Evolutionary conservation across 345 rosid species (phyloP), one percentile per base, ranked within the genome.

Genomic region (Boechera stricta): DNA sequence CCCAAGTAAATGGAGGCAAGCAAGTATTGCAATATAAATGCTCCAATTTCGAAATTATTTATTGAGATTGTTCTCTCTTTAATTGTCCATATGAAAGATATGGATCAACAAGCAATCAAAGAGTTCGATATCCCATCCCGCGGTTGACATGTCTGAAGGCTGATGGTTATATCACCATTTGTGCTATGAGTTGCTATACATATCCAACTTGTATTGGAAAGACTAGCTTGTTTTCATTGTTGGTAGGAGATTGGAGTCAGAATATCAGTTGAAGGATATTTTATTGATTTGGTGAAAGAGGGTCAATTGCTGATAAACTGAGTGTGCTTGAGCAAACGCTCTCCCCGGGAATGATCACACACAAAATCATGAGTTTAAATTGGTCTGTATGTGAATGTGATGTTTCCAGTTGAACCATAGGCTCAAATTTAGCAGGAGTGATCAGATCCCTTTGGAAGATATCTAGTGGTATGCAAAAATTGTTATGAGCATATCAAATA

Each of bases 201-300:
- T 21, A 73, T 32, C 13, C 58, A 74, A 74, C 28, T 74, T 24
- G 49, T 45, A 7, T 8, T 26, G 39, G 15, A 45, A 44, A 65
- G 35, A 24, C 64, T 45, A 15, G 6, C 64, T 54, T 51, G 26
- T 33, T 73, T 52, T 39, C 44, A 29, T 21, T 72, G 21, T 51
- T 61, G 60, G 52, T 62, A 62, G 52, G 59, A 58, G 35, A 35
- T 11, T 18, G 42, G 11, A 52, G 31, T 16, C 11, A 39, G 2
- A 64, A 41, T 9, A 73, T 18, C 44, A 39, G 54, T n/a, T 72
- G 31, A 49, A 8, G 0, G 35, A 4, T 12, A 54, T 18, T 12
- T n/a, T 45, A 2, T 28, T 28, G 29, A 28, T 28, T 28, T 28
- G 29, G 29, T 28, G 29, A 28, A 39, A 9, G 56, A 47, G 57